Evolutionary conservation across 2,329 filamentous ascomycete genomes (phyloP).

Genomic region (Cladophialophora chaetospira): DNA sequence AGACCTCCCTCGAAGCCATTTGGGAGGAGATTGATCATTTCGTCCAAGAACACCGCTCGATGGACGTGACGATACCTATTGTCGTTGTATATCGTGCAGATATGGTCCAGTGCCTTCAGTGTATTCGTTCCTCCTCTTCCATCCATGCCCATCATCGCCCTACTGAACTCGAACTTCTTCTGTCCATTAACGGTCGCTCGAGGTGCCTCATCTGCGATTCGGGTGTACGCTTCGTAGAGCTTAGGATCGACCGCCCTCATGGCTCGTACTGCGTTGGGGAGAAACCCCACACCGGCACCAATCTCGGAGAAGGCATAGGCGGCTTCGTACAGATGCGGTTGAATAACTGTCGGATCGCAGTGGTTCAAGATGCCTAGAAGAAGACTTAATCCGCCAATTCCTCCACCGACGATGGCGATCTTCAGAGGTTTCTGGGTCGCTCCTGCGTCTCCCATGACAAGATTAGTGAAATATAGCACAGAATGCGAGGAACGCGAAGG

Average conservation of each 20-base stretch:
- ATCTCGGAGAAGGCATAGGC: slow-evolving; percentile 9
- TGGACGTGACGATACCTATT: slow-evolving; percentile 7
- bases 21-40: slow-evolving; percentile 8
- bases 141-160: slow-evolving; percentile 9
- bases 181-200: neutral
- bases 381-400: slow-evolving; percentile 9
- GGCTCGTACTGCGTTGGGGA: slow-evolving; percentile 13
- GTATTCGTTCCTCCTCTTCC: slow-evolving; percentile 8
- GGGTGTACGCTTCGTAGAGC: slow-evolving; percentile 6
- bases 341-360: slow-evolving; percentile 1
- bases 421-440: neutral
- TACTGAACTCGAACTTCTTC: neutral
- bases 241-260: slow-evolving; percentile 4
- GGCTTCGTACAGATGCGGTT: slow-evolving; percentile 15
- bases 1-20: neutral
- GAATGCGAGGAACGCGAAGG: no score
- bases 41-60: slow-evolving; percentile 8
- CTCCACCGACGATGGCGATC: slow-evolving; percentile 11
- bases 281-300: slow-evolving; percentile 9
- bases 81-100: slow-evolving; percentile 8
- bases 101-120: neutral
- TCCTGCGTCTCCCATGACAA: slow-evolving; percentile 4
- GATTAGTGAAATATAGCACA: no score
- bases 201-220: neutral
- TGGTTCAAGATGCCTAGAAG: slow-evolving; percentile 13